These are phyloP conservation scores for Echeveria elegans DNA, from an alignment of 164 flowering plant species.

Conservation along the genomic window DNA sequence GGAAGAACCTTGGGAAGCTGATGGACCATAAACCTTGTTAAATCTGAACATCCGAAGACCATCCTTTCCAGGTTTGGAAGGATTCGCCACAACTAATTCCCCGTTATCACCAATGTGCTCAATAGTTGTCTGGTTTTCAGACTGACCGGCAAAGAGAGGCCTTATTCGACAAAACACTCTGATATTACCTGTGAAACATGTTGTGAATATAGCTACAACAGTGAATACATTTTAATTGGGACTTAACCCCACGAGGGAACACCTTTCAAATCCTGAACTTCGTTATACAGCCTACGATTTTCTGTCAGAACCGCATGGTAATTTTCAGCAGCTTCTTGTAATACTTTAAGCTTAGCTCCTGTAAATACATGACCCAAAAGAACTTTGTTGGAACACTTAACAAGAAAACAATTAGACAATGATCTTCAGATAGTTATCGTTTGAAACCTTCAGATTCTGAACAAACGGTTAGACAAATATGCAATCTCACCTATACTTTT, in stretches of 20 bases:
- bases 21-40: slow-evolving; percentile 45
- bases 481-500: slow-evolving; percentile 43
- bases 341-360: slow-evolving; percentile 53
- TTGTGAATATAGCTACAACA: slow-evolving; percentile 9
- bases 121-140: slow-evolving; percentile 36
- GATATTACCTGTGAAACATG: slow-evolving; percentile 51
- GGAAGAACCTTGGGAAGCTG: neutral
- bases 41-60: slow-evolving; percentile 42
- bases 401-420: neutral
- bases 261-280: slow-evolving; percentile 97
- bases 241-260: slow-evolving; percentile 2
- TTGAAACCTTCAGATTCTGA: neutral
- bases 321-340: slow-evolving; percentile 62
- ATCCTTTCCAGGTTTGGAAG: slow-evolving; percentile 52
- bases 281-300: slow-evolving; percentile 77
- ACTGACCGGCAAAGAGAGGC: slow-evolving; percentile 6
- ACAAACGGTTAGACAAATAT: neutral
- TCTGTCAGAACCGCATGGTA: slow-evolving; percentile 72
- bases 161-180: slow-evolving; percentile 18
- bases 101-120: slow-evolving; percentile 61
- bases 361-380: slow-evolving; percentile 9
- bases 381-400: neutral
- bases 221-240: neutral
- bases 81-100: slow-evolving; percentile 48
- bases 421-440: neutral